phyloP scores from a whole-genome alignment of 2,329 filamentous ascomycete genomes.

The Exophiala oligosperma region DNA sequence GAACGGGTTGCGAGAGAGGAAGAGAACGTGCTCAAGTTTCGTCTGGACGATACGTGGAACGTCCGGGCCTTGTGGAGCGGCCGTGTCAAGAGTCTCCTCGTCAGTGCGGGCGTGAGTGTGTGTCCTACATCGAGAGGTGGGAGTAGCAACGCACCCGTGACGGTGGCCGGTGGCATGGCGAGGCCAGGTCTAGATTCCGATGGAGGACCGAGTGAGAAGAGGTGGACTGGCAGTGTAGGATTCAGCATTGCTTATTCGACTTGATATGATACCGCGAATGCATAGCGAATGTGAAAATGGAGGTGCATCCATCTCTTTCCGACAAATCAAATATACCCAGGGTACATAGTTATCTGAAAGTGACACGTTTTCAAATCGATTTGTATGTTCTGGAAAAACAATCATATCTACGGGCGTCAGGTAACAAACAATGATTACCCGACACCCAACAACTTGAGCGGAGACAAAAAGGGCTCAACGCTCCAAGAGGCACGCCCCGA shows the following conservation, averaged over 20 bases:
- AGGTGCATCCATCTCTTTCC: not conserved
- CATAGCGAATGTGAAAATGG: not conserved
- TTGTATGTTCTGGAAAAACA: too few relatives aligned
- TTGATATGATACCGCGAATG: slow-evolving; percentile 5
- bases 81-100: slow-evolving; percentile 84
- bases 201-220: slow-evolving; percentile 14
- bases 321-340: too few relatives aligned
- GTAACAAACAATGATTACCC: too few relatives aligned
- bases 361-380: too few relatives aligned
- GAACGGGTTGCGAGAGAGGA: slow-evolving; percentile 67
- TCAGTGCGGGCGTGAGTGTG: slow-evolving; percentile 84
- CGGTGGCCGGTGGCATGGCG: not conserved
- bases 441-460: too few relatives aligned
- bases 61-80: slow-evolving; percentile 92
- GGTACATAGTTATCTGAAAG: too few relatives aligned
- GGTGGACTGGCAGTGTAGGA: slow-evolving; percentile 29
- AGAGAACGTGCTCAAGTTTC: slow-evolving; percentile 84
- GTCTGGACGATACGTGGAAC: slow-evolving; percentile 83
- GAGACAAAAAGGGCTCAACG: too few relatives aligned
- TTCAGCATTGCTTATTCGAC: slow-evolving; percentile 29
- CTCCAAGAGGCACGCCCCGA: too few relatives aligned
- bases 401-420: too few relatives aligned
- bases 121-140: slow-evolving; percentile 50
- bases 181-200: slow-evolving; percentile 1
- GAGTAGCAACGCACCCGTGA: not conserved